Percentiles rank a stretch among this genome's conserved stretches.
phyloP scores from a whole-genome alignment of 371 early-diverging fungal species.

The Dinochytrium kinnereticum region DNA sequence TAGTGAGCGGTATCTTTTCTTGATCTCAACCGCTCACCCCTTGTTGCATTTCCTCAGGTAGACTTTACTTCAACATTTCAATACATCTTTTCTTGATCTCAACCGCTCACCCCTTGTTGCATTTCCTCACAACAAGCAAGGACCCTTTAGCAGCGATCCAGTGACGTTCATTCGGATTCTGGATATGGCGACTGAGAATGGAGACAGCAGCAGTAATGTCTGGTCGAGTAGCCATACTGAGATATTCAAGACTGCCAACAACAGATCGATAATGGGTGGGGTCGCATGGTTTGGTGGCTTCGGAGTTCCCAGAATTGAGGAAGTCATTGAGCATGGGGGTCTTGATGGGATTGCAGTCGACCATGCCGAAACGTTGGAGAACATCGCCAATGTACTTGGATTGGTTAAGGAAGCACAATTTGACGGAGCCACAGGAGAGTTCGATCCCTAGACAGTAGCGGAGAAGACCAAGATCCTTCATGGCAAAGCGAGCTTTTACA shows the following conservation, averaged over 20 bases:
- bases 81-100: too few relatives aligned
- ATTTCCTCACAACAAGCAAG: too few relatives aligned
- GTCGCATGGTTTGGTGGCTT: not conserved
- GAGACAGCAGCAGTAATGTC: conserved; percentile 38
- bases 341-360: not conserved
- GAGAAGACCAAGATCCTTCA: conserved; percentile 4
- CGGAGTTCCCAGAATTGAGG: not conserved
- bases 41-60: too few relatives aligned
- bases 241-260: conserved; percentile 39
- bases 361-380: not conserved
- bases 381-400: not conserved
- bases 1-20: too few relatives aligned
- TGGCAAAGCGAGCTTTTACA: not conserved
- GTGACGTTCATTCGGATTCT: conserved; percentile 32
- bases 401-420: not conserved
- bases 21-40: too few relatives aligned
- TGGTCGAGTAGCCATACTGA: conserved; percentile 33
- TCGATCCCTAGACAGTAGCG: not conserved
- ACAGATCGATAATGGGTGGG: conserved; percentile 27
- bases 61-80: too few relatives aligned
- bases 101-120: too few relatives aligned
- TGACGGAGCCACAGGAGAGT: not conserved
- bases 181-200: conserved; percentile 23
- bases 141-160: conserved; percentile 27
- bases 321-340: not conserved